Evolutionary conservation across 345 rosid species (phyloP).

Genomic region (Bruguiera sexangula): DNA sequence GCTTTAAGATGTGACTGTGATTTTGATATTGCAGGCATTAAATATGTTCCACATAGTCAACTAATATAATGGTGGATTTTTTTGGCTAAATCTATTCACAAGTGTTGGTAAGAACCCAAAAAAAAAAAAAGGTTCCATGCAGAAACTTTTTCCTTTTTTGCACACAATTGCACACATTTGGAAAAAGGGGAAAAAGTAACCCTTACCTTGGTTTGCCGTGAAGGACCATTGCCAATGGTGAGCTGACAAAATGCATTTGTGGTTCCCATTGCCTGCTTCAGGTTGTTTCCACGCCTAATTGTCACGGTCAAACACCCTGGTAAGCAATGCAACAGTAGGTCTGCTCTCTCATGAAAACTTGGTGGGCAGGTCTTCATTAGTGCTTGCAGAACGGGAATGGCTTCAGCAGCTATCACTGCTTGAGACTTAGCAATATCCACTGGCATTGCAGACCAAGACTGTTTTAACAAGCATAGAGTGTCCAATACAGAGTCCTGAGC

Average conservation of each 20-base stretch:
- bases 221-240: conserved; percentile 81
- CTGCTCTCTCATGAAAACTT: conserved; percentile 81
- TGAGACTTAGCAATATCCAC: conserved; percentile 78
- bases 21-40: too few relatives aligned
- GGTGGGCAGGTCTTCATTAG: conserved; percentile 84
- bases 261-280: conserved; percentile 74
- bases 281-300: conserved; percentile 72
- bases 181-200: not conserved
- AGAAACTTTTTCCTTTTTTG: not conserved
- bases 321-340: conserved; percentile 76
- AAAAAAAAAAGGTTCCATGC: too few relatives aligned
- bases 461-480: conserved; percentile 67
- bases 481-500: conserved; percentile 76
- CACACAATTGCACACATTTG: not conserved
- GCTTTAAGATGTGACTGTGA: too few relatives aligned
- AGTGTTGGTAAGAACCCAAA: too few relatives aligned
- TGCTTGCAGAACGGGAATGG: conserved; percentile 72
- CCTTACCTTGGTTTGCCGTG: conserved; percentile 78
- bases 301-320: conserved; percentile 87
- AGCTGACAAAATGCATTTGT: conserved; percentile 81
- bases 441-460: conserved; percentile 77
- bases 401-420: conserved; percentile 81
- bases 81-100: too few relatives aligned
- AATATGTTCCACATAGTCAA: too few relatives aligned
- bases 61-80: too few relatives aligned